Evolutionary conservation across 768 basidiomycete species (phyloP).

Genomic region (Russula virescens): DNA sequence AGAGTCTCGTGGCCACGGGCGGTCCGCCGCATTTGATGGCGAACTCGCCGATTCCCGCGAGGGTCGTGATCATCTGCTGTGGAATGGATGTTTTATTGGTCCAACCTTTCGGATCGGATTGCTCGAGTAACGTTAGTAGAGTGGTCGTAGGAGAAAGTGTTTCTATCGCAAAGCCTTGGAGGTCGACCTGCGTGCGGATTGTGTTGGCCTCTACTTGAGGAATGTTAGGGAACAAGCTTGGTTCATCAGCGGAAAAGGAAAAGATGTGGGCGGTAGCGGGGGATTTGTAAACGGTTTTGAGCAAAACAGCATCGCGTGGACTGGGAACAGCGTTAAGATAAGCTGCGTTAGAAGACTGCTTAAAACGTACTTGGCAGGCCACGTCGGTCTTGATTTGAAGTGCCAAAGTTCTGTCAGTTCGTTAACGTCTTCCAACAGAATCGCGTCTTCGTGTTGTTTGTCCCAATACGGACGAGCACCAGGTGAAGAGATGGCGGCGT

Average conservation of each 20-base stretch:
- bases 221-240: conserved; percentile 72
- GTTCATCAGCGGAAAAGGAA: conserved; percentile 89
- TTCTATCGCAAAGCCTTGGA: conserved; percentile 99
- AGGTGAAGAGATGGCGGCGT: conserved; percentile 78
- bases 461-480: conserved; percentile 85
- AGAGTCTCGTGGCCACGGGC: conserved; percentile 80
- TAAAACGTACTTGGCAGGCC: conserved; percentile 80
- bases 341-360: conserved; percentile 18
- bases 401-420: conserved; percentile 93
- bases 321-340: conserved; percentile 35
- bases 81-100: conserved; percentile 92
- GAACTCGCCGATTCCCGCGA: conserved; percentile 93
- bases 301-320: conserved; percentile 82
- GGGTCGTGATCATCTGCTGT: conserved; percentile 81
- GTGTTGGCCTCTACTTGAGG: conserved; percentile 64
- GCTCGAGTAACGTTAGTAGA: conserved; percentile 87
- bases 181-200: conserved; percentile 91
- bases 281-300: conserved; percentile 96
- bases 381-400: conserved; percentile 82
- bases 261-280: conserved; percentile 93
- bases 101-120: conserved; percentile 97
- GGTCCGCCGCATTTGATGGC: conserved; percentile 95
- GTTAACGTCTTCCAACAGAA: conserved; percentile 82
- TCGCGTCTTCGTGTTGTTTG: conserved; percentile 81
- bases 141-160: conserved; percentile 92